A percentile compares a stretch with the other conserved stretches of the same genome.
phyloP scores from a whole-genome alignment of 129 eudicot genomes.

The Flaveria sonorensis region DNA sequence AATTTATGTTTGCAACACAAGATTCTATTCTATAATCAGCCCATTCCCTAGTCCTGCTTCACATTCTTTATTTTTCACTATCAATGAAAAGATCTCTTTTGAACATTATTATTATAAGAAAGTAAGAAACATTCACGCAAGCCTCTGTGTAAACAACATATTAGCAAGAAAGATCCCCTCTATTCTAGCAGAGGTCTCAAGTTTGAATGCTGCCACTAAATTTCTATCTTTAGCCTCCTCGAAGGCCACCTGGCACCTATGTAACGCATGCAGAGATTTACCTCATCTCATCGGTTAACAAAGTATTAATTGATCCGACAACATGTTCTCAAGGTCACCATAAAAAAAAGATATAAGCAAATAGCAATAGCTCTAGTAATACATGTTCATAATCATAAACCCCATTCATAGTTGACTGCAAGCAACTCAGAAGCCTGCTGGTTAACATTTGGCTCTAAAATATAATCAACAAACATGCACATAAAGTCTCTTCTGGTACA shows the following conservation, averaged over 20 bases:
- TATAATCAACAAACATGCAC: too few species aligned
- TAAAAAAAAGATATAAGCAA: too few species aligned
- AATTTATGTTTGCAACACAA: neutral
- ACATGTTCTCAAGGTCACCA: too few species aligned
- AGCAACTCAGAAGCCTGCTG: too few species aligned
- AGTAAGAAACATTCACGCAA: neutral
- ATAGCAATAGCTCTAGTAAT: too few species aligned
- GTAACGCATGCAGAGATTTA: neutral
- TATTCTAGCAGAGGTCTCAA: too few species aligned
- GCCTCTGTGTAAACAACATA: neutral
- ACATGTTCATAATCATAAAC: too few species aligned
- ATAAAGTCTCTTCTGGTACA: too few species aligned
- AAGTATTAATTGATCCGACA: too few species aligned
- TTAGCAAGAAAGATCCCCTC: neutral
- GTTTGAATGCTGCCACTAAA: neutral
- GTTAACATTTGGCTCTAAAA: too few species aligned
- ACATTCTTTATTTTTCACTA: neutral
- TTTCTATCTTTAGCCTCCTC: neutral
- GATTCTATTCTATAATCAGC: constrained; percentile 2
- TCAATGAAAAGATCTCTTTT: neutral
- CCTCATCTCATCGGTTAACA: neutral
- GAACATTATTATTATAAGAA: neutral
- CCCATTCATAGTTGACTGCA: too few species aligned
- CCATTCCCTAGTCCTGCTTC: neutral
- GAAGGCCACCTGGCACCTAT: neutral